These are phyloP conservation scores for Setaria italica DNA, from an alignment of 202 grass and related monocot genomes.

Conservation along the genomic window DNA sequence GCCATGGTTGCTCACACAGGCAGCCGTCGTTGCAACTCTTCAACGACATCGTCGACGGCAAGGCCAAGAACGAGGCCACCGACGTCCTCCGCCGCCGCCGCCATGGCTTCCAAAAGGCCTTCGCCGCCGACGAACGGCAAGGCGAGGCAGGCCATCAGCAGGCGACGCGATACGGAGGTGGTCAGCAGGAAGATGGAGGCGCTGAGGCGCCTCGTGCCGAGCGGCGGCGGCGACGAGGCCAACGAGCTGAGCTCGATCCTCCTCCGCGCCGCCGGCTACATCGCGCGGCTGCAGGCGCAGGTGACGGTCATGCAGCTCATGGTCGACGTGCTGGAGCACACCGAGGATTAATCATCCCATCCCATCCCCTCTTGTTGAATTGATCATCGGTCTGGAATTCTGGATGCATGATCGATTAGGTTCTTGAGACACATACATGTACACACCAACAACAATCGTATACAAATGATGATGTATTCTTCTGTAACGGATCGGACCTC, in stretches of 20 bases:
- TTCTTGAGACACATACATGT: background rate
- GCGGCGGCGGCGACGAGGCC: background rate
- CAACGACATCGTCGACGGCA: background rate
- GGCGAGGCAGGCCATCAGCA: background rate
- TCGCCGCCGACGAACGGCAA: background rate
- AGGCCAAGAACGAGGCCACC: background rate
- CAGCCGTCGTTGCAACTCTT: background rate
- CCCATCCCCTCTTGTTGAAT: background rate
- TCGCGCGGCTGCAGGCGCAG: conserved; percentile 62
- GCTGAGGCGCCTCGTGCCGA: conserved; percentile 56
- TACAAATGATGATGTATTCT: background rate
- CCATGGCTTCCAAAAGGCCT: background rate
- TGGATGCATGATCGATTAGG: background rate
- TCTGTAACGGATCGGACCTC: background rate
- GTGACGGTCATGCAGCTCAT: conserved; percentile 70
- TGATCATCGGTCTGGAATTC: background rate
- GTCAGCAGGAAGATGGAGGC: conserved; percentile 52
- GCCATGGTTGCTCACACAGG: conserved; percentile 33
- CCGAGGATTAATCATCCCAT: background rate
- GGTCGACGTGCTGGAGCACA: conserved; percentile 47
- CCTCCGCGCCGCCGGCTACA: conserved; percentile 56
- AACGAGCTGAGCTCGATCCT: conserved; percentile 47
- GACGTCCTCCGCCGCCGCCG: background rate
- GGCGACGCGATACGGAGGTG: conserved; percentile 10
- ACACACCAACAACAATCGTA: background rate